Conservation (phyloP, 2,329 filamentous ascomycete species). For the Lojkania enalia region DNA sequence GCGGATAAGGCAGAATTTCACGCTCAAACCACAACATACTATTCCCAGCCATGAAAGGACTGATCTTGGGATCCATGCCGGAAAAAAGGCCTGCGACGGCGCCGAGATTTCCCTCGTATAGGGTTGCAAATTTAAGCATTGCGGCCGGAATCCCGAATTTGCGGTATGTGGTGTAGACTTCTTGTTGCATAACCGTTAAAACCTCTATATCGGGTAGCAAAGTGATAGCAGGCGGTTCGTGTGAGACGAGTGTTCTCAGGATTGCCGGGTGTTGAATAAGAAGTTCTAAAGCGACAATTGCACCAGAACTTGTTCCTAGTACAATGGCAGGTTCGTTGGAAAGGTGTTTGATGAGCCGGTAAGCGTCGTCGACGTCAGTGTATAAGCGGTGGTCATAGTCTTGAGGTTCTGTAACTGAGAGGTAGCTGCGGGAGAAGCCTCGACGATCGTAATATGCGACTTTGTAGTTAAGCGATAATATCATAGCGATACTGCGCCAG, state of each 20-base stretch:
- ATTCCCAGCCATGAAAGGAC: conserved; percentile 8
- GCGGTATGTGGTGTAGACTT: conserved; percentile 17
- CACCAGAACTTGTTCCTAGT: conserved; percentile 20
- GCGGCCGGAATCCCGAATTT: conserved; percentile 11
- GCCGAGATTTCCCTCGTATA: not conserved
- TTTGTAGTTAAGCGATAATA: conserved; percentile 28
- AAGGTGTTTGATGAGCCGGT: conserved; percentile 18
- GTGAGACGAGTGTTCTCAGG: conserved; percentile 12
- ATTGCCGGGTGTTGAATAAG: conserved; percentile 9
- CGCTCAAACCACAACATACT: conserved; percentile 19
- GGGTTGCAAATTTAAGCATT: conserved; percentile 8
- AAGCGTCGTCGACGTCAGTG: conserved; percentile 37
- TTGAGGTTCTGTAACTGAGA: conserved; percentile 14
- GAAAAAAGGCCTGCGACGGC: not conserved
- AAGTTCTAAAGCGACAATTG: conserved; percentile 17
- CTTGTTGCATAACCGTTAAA: conserved; percentile 1
- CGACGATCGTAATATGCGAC: conserved; percentile 37
- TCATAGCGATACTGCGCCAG: conserved; percentile 23
- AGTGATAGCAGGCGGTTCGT: conserved; percentile 18
- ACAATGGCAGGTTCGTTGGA: conserved; percentile 10
- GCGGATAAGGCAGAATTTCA: conserved; percentile 17
- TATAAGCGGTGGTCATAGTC: conserved; percentile 33
- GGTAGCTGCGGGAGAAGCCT: conserved; percentile 24
- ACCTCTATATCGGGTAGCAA: conserved; percentile 10
- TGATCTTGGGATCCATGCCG: conserved; percentile 1